Evolutionary conservation across 106 monocot species (phyloP).

Genomic region (Platanthera guangdongensis): DNA sequence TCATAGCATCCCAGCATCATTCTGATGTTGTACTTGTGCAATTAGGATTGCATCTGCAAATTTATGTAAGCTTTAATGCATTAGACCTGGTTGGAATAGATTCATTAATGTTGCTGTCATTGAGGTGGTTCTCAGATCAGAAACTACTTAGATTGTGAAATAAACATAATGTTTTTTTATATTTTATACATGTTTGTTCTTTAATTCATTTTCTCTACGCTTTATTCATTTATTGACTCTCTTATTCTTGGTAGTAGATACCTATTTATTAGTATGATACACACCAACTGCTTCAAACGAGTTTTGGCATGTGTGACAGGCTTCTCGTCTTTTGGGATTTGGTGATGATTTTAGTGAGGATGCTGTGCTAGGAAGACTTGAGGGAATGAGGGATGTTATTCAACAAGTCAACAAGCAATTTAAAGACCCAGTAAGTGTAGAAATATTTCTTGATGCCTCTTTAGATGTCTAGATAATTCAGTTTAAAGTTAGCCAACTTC

Average conservation of each 20-base stretch:
- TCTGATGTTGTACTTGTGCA: no score
- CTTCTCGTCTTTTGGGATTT: slow-evolving; percentile 81
- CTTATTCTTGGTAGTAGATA: neutral
- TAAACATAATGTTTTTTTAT: neutral
- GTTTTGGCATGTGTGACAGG: slow-evolving; percentile 11
- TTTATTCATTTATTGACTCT: neutral
- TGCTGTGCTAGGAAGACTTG: slow-evolving; percentile 79
- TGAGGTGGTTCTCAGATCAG: neutral
- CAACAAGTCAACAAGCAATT: slow-evolving; percentile 97
- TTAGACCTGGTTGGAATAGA: neutral
- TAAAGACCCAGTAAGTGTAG: slow-evolving; percentile 63
- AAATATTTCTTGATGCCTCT: neutral
- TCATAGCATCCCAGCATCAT: no score
- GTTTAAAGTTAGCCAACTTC: neutral
- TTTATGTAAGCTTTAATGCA: neutral
- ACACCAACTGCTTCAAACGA: neutral
- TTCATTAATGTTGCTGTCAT: neutral
- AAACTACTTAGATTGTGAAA: neutral
- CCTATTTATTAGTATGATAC: neutral
- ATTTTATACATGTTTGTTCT: neutral
- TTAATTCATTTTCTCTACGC: neutral
- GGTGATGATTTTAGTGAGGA: slow-evolving; percentile 87
- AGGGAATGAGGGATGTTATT: slow-evolving; percentile 92
- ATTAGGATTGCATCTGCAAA: no score
- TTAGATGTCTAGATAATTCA: neutral